These are phyloP conservation scores for Nigrospora osmanthi DNA, from an alignment of 2,329 filamentous ascomycete species.

Conservation along the genomic window DNA sequence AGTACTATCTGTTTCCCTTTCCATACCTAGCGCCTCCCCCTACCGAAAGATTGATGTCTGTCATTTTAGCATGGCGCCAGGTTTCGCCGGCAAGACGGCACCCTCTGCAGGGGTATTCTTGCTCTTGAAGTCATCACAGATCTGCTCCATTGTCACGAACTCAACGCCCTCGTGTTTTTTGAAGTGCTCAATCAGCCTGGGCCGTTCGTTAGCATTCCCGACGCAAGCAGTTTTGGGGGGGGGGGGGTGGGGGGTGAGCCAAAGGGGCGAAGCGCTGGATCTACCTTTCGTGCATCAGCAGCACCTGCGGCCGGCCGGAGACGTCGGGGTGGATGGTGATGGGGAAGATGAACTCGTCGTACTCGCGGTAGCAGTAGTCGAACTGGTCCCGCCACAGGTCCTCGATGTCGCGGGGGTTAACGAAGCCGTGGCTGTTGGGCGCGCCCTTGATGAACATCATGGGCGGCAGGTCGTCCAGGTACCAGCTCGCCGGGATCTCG, in stretches of 20 bases:
- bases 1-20: too few species aligned
- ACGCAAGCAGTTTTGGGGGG: too few species aligned
- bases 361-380: slow-evolving; percentile 68
- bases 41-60: too few species aligned
- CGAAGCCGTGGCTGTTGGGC: slow-evolving; percentile 57
- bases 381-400: slow-evolving; percentile 61
- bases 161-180: slow-evolving; percentile 15
- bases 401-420: slow-evolving; percentile 51
- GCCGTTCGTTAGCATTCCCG: not conserved
- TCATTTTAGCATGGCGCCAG: slow-evolving; percentile 40
- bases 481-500: slow-evolving; percentile 60
- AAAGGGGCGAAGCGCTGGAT: slow-evolving; percentile 3
- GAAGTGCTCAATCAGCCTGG: slow-evolving; percentile 30
- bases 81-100: slow-evolving; percentile 50
- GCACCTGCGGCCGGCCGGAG: slow-evolving; percentile 61
- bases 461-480: slow-evolving; percentile 57
- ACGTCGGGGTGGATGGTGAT: slow-evolving; percentile 73
- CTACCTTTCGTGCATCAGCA: slow-evolving; percentile 66
- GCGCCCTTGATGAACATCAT: slow-evolving; percentile 68
- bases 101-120: slow-evolving; percentile 49
- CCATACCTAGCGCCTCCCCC: too few species aligned
- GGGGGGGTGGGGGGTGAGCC: too few species aligned
- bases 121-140: slow-evolving; percentile 65
- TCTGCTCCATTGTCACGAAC: slow-evolving; percentile 35
- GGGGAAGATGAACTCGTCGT: slow-evolving; percentile 70